A percentile compares a stretch with the other conserved stretches of the same genome.
phyloP scores from a whole-genome alignment of 306 rosid genomes.

The Gastrolobium bilobum region DNA sequence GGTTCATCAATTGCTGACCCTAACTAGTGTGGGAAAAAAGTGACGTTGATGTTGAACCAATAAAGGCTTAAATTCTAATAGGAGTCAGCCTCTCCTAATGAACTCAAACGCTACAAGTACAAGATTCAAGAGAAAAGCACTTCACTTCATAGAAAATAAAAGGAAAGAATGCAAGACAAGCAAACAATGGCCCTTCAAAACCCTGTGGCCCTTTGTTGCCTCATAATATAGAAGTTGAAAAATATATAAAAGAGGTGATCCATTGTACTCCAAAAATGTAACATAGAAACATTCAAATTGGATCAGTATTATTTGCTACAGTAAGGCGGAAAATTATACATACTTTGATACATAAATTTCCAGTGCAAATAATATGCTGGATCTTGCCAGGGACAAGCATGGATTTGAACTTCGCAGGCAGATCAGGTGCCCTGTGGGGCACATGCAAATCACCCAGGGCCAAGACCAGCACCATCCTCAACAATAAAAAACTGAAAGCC shows the following conservation, averaged over 20 bases:
- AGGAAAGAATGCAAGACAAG: too few relatives aligned
- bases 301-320: too few relatives aligned
- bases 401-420: slow-evolving; percentile 98
- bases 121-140: not conserved
- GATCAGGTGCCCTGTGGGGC: slow-evolving; percentile 99
- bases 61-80: not conserved
- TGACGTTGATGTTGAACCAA: too few relatives aligned
- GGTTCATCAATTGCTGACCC: too few relatives aligned
- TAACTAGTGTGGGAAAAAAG: too few relatives aligned
- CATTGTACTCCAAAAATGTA: slow-evolving; percentile 25
- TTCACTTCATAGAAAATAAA: not conserved
- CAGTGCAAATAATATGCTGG: slow-evolving; percentile 96
- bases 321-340: slow-evolving; percentile 36
- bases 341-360: slow-evolving; percentile 92
- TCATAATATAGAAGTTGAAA: slow-evolving; percentile 18
- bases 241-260: not conserved
- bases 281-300: too few relatives aligned
- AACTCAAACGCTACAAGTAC: slow-evolving; percentile 15
- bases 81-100: slow-evolving; percentile 8
- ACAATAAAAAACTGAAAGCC: slow-evolving; percentile 50
- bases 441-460: slow-evolving; percentile 97
- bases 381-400: slow-evolving; percentile 99
- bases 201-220: not conserved
- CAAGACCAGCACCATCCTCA: slow-evolving; percentile 94
- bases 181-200: not conserved